Evolutionary conservation across 2,329 filamentous ascomycete genomes (phyloP).

Genomic region (Penicillium frequentans): DNA sequence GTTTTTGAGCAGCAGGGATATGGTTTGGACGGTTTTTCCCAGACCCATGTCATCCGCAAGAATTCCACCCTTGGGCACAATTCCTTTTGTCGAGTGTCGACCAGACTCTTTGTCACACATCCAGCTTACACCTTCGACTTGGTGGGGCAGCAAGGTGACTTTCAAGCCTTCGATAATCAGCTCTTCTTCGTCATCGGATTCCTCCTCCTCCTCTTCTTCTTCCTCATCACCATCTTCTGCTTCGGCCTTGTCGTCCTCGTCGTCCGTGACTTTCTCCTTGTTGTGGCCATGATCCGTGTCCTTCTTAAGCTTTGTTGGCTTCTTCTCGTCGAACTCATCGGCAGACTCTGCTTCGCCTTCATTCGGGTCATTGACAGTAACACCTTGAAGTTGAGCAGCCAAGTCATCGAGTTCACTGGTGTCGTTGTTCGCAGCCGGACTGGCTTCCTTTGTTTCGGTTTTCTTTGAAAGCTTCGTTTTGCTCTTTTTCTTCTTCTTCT

Average conservation of each 20-base stretch:
- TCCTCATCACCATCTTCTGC: constrained; percentile 27
- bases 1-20: constrained; percentile 83
- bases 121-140: constrained; percentile 91
- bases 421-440: constrained; percentile 14
- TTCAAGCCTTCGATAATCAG: constrained; percentile 75
- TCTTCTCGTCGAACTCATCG: constrained; percentile 31
- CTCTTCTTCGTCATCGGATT: constrained; percentile 58
- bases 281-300: constrained; percentile 50
- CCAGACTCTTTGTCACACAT: constrained; percentile 92
- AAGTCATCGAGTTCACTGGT: constrained; percentile 41
- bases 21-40: constrained; percentile 93
- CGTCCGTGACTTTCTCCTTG: constrained; percentile 32
- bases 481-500: constrained; percentile 28
- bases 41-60: constrained; percentile 94
- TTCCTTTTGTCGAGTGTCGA: constrained; percentile 72
- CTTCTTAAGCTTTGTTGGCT: constrained; percentile 47
- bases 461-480: constrained; percentile 21
- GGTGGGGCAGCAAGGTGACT: constrained; percentile 87
- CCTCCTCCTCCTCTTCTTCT: constrained; percentile 40
- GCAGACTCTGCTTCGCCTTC: constrained; percentile 28
- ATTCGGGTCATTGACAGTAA: constrained; percentile 39
- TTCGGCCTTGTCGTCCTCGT: constrained; percentile 41
- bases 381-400: constrained; percentile 43
- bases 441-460: neutral
- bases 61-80: constrained; percentile 87